Base-by-base conservation (phyloP, 1,284 basidiomycete species). In the Leucocoprinus gongylophorus region DNA sequence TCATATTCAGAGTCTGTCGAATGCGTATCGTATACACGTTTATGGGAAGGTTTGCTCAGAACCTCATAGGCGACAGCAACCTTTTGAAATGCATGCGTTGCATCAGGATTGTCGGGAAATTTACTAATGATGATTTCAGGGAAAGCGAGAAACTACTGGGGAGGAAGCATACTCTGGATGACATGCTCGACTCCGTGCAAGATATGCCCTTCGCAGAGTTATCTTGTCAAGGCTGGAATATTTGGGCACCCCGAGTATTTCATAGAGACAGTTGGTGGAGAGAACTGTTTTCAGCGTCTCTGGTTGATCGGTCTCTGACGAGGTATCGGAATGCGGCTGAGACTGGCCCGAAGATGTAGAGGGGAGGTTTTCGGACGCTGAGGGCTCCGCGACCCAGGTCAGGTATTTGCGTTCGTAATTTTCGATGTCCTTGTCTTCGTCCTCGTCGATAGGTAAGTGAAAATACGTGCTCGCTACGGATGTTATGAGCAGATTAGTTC, bases 11-110 rank as follows among this genome's bases (percentile, higher is more conserved):
- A n/a, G 67, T 65, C 20, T 68, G 64, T 0, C 23, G 78, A 71
- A 21, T 74, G 73, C 21, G 77, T 70, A 60, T 92, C 90, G 63
- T 93, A 92, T 41, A 79, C 62, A 17, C 81, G 77, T 57, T 81
- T 78, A 2, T 81, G 79, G 10, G 79, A 71, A 0, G 90, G 86
- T 53, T 84, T 83, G 59, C 81, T 85, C 33, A 93, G 78, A 1
- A 90, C 80, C 59, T 88, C 79, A 60, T 92, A 92, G 0, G 90
- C 90, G 20, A 91, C 79, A 5, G 87, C 83, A 1, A 93, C 83
- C 60, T 86, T 88, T 64, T 92, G 91, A 62, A 93, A 93, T 0
- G 91, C 91, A 20, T 80, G 72, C 0, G 89, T 92, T 13, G 89
- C 86, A 46, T 81, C 73, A 15, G 85, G 79, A 61, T 87, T 85